These are phyloP conservation scores for Lippia alba DNA, from an alignment of 305 asterid genomes.

Conservation along the genomic window DNA sequence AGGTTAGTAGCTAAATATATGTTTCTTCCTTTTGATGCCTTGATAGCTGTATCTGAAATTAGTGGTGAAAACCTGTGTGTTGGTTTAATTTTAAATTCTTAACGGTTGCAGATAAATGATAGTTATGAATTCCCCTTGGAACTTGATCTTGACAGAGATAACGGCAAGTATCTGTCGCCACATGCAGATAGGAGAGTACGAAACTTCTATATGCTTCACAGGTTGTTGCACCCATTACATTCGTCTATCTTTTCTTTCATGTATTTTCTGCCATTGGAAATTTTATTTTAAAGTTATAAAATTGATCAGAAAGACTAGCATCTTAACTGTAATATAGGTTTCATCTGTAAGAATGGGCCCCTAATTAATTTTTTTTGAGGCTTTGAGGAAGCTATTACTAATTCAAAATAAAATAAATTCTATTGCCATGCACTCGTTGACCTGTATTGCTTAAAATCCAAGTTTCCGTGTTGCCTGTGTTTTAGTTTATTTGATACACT, in stretches of 20 bases:
- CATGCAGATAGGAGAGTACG: slow-evolving; percentile 94
- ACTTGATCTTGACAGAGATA: slow-evolving; percentile 93
- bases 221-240: slow-evolving; percentile 50
- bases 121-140: slow-evolving; percentile 97
- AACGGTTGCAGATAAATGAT: slow-evolving; percentile 83
- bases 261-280: not conserved
- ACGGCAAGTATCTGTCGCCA: slow-evolving; percentile 95
- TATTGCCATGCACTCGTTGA: slow-evolving; percentile 6
- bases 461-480: no score
- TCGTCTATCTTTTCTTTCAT: slow-evolving; percentile 8
- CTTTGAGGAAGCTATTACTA: no score
- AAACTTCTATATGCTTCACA: slow-evolving; percentile 91
- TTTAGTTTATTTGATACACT: no score
- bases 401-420: slow-evolving; percentile 8
- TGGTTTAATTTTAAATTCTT: not conserved
- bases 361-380: not conserved
- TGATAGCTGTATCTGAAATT: not conserved
- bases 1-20: slow-evolving; percentile 57
- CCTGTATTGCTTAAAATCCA: slow-evolving; percentile 9
- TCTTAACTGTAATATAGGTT: no score
- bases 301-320: slow-evolving; percentile 16
- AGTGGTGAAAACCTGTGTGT: no score
- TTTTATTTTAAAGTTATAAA: not conserved
- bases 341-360: slow-evolving; percentile 5
- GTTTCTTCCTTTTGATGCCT: not conserved